Percentiles rank a stretch among this genome's conserved stretches.
Conservation (phyloP, 1,284 basidiomycete species). For the Cystobasidium pallidum region DNA sequence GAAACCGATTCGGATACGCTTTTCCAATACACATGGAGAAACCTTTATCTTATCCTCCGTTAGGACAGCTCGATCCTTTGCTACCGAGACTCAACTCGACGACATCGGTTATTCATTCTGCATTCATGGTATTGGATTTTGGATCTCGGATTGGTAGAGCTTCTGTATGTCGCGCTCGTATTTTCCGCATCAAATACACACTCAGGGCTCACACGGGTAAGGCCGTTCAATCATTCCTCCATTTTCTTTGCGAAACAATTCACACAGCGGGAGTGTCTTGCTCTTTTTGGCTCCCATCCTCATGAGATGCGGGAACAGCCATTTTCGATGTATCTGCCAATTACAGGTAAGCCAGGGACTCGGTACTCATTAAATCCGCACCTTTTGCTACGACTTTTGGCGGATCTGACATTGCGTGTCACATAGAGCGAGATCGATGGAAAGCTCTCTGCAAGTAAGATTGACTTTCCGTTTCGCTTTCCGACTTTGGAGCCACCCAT, state of each 20-base stretch:
- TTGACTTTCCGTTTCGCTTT: not conserved
- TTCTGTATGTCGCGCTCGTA: conserved; percentile 9
- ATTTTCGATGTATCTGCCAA: conserved; percentile 9
- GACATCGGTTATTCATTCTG: not conserved
- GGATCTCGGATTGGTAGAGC: conserved; percentile 14
- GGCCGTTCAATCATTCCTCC: too few species aligned
- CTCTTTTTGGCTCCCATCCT: conserved; percentile 11
- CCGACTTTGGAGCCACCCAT: too few species aligned
- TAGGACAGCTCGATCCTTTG: not conserved
- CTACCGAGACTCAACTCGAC: not conserved
- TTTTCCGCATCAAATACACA: not conserved
- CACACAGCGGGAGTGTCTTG: conserved; percentile 10
- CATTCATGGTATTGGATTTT: conserved; percentile 15
- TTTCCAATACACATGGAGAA: conserved; percentile 2
- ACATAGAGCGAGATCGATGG: not conserved
- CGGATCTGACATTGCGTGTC: not conserved
- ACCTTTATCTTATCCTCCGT: conserved; percentile 8
- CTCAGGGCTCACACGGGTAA: too few species aligned
- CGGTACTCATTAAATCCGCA: not conserved
- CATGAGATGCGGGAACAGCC: conserved; percentile 33
- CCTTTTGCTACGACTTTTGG: not conserved
- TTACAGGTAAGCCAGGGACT: conserved; percentile 2
- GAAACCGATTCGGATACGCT: not conserved
- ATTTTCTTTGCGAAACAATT: not conserved
- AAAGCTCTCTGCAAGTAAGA: not conserved